These are phyloP conservation scores for Tylopilus sp. DNA, from an alignment of 768 basidiomycete species.

Conservation along the genomic window DNA sequence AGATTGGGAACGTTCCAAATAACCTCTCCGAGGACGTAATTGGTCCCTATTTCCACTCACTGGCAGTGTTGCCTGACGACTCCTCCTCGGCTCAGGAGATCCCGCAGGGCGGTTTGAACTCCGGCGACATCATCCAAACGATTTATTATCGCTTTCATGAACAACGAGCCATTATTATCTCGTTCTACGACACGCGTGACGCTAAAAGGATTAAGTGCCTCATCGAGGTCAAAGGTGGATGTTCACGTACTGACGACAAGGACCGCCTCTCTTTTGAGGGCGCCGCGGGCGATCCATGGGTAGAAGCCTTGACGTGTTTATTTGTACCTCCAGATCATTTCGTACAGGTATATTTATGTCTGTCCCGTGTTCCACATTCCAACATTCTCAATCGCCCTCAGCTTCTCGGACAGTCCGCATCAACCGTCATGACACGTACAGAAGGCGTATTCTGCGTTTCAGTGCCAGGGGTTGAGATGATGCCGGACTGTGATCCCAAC, in stretches of 20 bases:
- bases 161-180: slow-evolving; percentile 51
- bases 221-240: slow-evolving; percentile 29
- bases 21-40: slow-evolving; percentile 30
- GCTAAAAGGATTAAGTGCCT: slow-evolving; percentile 44
- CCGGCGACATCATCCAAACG: slow-evolving; percentile 44
- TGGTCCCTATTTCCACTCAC: slow-evolving; percentile 27
- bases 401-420: slow-evolving; percentile 48
- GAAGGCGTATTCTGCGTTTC: slow-evolving; percentile 52
- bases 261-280: slow-evolving; percentile 3
- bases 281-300: slow-evolving; percentile 13
- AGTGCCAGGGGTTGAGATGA: slow-evolving; percentile 33
- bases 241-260: slow-evolving; percentile 5
- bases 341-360: slow-evolving; percentile 38
- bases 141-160: slow-evolving; percentile 51
- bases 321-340: slow-evolving; percentile 47
- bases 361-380: slow-evolving; percentile 2
- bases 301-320: slow-evolving; percentile 36
- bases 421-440: slow-evolving; percentile 46
- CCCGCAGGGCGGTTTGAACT: slow-evolving; percentile 9
- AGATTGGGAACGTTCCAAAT: slow-evolving; percentile 41
- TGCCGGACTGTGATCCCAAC: slow-evolving; percentile 18
- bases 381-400: slow-evolving; percentile 24
- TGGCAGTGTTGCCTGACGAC: slow-evolving; percentile 20
- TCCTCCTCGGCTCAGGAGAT: slow-evolving; percentile 3
- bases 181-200: slow-evolving; percentile 59